Evolutionary conservation across 139 green algal species (phyloP).

Genomic region (Closterium sp.): DNA sequence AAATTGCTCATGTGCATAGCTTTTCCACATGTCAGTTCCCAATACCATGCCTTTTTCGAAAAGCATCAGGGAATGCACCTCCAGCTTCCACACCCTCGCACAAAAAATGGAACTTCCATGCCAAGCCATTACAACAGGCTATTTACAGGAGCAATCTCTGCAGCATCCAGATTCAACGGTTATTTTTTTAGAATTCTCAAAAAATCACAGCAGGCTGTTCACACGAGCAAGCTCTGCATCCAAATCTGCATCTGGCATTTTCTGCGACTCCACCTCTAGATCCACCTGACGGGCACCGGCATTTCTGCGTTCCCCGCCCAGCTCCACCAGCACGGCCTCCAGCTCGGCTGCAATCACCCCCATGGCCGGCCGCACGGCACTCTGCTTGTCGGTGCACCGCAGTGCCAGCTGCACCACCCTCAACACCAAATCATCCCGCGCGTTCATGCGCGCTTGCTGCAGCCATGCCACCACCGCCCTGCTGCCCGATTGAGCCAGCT

Average conservation of each 20-base stretch:
- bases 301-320: not conserved
- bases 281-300: not conserved
- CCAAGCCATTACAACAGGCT: too few species aligned
- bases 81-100: too few species aligned
- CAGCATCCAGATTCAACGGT: too few species aligned
- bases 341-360: not conserved
- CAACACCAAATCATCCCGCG: not conserved
- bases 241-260: not conserved
- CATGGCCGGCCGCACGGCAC: not conserved
- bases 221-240: not conserved
- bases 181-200: too few species aligned
- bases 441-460: not conserved
- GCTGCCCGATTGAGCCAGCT: not conserved
- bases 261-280: not conserved
- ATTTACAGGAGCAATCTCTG: too few species aligned
- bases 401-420: not conserved
- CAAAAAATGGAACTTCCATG: too few species aligned
- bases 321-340: not conserved
- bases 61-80: too few species aligned
- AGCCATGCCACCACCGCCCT: not conserved
- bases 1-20: too few species aligned
- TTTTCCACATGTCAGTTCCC: too few species aligned
- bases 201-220: too few species aligned
- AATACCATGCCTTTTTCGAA: too few species aligned
- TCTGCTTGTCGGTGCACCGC: not conserved